Evolutionary conservation across 2,329 filamentous ascomycete genomes (phyloP).

Genomic region (Cercospora sp.): DNA sequence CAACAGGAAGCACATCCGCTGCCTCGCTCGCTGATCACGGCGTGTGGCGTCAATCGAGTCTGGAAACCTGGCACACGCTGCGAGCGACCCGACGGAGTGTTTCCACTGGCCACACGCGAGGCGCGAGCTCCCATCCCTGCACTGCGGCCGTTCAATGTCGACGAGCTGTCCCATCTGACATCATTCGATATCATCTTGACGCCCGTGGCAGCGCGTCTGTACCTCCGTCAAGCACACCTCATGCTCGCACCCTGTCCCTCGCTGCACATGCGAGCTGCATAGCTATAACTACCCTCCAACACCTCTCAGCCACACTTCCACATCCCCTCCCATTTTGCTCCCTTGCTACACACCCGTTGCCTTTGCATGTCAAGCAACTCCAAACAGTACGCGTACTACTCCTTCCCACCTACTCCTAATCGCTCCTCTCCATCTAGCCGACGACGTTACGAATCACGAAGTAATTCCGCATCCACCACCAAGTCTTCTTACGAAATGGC

Average conservation of each 20-base stretch:
- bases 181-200: constrained; percentile 21
- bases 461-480: constrained; percentile 37
- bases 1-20: not conserved
- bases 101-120: constrained; percentile 16
- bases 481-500: constrained; percentile 46
- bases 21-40: constrained; percentile 17
- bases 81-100: not conserved
- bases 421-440: constrained; percentile 44
- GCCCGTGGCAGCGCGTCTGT: constrained; percentile 12
- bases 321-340: constrained; percentile 18
- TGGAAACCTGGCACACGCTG: constrained; percentile 17
- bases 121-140: constrained; percentile 20
- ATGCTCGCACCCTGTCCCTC: not conserved
- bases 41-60: constrained; percentile 17
- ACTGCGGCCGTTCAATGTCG: constrained; percentile 14
- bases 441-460: constrained; percentile 32
- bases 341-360: constrained; percentile 22
- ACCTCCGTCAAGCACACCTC: constrained; percentile 12
- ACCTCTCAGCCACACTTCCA: constrained; percentile 27
- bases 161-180: constrained; percentile 17
- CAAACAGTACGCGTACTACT: constrained; percentile 54
- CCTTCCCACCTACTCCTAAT: constrained; percentile 53
- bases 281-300: constrained; percentile 23
- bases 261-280: constrained; percentile 20
- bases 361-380: constrained; percentile 53